phyloP scores from a whole-genome alignment of 495 filamentous ascomycete species.

The Margaritispora aquatica region DNA sequence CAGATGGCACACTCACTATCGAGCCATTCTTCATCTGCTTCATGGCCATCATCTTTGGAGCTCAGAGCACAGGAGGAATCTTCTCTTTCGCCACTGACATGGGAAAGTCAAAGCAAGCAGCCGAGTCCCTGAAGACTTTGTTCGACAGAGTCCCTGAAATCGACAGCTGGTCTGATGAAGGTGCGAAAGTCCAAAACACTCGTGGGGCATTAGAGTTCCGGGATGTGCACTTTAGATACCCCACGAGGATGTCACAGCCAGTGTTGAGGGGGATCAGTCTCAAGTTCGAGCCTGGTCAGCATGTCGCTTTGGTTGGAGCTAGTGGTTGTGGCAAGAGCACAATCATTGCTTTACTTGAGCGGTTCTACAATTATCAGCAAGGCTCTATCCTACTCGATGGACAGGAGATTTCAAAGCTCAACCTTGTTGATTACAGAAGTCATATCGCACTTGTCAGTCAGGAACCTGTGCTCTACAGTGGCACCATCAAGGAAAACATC shows the following conservation, averaged over 20 bases:
- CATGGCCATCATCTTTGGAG: slow-evolving; percentile 51
- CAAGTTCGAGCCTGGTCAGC: slow-evolving; percentile 46
- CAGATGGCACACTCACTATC: slow-evolving; percentile 30
- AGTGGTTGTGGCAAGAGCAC: slow-evolving; percentile 58
- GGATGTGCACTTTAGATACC: slow-evolving; percentile 24
- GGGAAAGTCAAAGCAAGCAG: slow-evolving; percentile 76
- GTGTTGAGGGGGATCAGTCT: slow-evolving; percentile 36
- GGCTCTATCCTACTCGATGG: slow-evolving; percentile 58
- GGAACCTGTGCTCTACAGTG: slow-evolving; percentile 66
- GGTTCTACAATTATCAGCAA: slow-evolving; percentile 45
- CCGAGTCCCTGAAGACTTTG: slow-evolving; percentile 60
- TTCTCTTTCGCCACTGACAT: slow-evolving; percentile 56
- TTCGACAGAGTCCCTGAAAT: slow-evolving; percentile 70
- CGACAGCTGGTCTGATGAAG: slow-evolving; percentile 57
- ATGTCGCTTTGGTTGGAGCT: slow-evolving; percentile 54
- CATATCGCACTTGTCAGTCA: slow-evolving; percentile 74
- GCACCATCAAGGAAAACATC: slow-evolving; percentile 47
- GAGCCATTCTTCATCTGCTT: slow-evolving; percentile 62
- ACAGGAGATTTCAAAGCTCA: slow-evolving; percentile 59
- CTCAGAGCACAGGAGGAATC: slow-evolving; percentile 46
- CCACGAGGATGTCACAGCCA: slow-evolving; percentile 46
- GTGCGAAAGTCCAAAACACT: neutral
- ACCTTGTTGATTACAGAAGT: slow-evolving; percentile 65
- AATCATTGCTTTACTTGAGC: slow-evolving; percentile 52
- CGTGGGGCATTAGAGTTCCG: slow-evolving; percentile 25